Percentiles rank a stretch among this genome's conserved stretches.
These are phyloP conservation scores for Diplodia mutila DNA, from an alignment of 2,329 filamentous ascomycete genomes.

Conservation along the genomic window DNA sequence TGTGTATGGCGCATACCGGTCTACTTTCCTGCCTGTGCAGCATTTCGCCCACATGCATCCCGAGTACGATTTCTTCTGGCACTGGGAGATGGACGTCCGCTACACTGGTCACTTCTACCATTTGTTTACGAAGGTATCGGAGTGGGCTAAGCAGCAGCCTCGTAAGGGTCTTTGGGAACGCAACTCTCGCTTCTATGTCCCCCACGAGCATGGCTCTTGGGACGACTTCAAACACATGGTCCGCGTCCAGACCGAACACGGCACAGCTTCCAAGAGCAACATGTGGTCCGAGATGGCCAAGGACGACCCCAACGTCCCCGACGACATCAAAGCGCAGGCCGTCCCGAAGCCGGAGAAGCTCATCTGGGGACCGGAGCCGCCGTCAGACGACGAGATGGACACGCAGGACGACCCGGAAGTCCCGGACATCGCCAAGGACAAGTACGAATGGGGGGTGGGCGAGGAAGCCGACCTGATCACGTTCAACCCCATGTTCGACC, in stretches of 20 bases:
- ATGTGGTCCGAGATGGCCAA: constrained; percentile 46
- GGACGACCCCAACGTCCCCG: constrained; percentile 48
- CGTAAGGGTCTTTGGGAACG: constrained; percentile 78
- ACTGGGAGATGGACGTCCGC: constrained; percentile 92
- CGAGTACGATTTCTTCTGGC: constrained; percentile 91
- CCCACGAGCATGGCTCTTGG: constrained; percentile 70
- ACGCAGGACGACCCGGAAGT: constrained; percentile 58
- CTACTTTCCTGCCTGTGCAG: constrained; percentile 91
- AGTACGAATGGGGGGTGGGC: constrained; percentile 67
- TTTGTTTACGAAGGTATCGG: constrained; percentile 68
- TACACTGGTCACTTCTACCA: constrained; percentile 91
- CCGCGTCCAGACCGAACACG: constrained; percentile 62
- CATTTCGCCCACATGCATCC: constrained; percentile 87
- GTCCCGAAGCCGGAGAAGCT: constrained; percentile 45
- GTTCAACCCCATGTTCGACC: constrained; percentile 76
- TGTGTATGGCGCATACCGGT: constrained; percentile 70
- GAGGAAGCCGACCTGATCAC: constrained; percentile 78
- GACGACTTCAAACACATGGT: constrained; percentile 71
- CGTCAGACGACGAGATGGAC: constrained; percentile 52
- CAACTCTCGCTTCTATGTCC: constrained; percentile 76
- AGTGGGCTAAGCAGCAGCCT: constrained; percentile 70
- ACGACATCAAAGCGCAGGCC: constrained; percentile 41
- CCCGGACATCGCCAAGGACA: constrained; percentile 60
- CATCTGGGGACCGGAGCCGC: constrained; percentile 54
- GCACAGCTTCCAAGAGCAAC: constrained; percentile 51